A percentile compares a stretch with the other conserved stretches of the same genome.
Evolutionary conservation across 1,139 yeast genomes (phyloP).

Genomic region (Yamadazyma siamensis): DNA sequence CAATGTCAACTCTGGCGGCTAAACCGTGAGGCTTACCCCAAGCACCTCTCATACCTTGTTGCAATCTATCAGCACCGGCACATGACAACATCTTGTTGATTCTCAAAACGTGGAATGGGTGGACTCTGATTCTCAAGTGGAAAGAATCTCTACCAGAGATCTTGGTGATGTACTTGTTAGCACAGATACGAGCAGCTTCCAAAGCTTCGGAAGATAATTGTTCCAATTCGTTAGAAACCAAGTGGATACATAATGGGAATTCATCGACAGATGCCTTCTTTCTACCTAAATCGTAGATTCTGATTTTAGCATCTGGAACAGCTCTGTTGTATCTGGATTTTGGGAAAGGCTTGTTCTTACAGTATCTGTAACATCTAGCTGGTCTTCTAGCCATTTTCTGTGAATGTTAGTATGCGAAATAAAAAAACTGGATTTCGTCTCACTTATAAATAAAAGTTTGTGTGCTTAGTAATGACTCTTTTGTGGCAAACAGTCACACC

Average conservation of each 20-base stretch:
- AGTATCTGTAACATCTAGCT: constrained; percentile 99
- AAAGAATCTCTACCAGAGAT: constrained; percentile 97
- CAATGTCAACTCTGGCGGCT: constrained; percentile 99
- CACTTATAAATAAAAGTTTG: neutral
- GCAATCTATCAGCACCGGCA: constrained; percentile 99
- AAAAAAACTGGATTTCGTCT: no score
- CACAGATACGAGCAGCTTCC: constrained; percentile 99
- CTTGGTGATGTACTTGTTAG: constrained; percentile 98
- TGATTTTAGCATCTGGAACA: constrained; percentile 99
- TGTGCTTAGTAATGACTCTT: constrained; percentile 4
- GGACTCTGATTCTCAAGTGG: constrained; percentile 99
- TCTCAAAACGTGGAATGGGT: constrained; percentile 99
- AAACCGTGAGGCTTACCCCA: constrained; percentile 99
- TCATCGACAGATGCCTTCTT: constrained; percentile 99
- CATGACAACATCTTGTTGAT: constrained; percentile 99
- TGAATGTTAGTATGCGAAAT: constrained; percentile 36
- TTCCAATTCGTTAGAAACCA: constrained; percentile 98
- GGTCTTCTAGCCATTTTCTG: constrained; percentile 99
- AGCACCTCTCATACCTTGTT: constrained; percentile 99
- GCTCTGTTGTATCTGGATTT: constrained; percentile 99
- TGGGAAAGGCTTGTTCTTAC: constrained; percentile 99
- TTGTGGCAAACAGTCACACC: neutral
- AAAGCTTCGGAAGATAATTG: constrained; percentile 99
- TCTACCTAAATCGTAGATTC: constrained; percentile 99
- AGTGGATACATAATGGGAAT: constrained; percentile 99